These are phyloP conservation scores for Fraxinus dipetala DNA, from an alignment of 305 asterid species.

Conservation along the genomic window DNA sequence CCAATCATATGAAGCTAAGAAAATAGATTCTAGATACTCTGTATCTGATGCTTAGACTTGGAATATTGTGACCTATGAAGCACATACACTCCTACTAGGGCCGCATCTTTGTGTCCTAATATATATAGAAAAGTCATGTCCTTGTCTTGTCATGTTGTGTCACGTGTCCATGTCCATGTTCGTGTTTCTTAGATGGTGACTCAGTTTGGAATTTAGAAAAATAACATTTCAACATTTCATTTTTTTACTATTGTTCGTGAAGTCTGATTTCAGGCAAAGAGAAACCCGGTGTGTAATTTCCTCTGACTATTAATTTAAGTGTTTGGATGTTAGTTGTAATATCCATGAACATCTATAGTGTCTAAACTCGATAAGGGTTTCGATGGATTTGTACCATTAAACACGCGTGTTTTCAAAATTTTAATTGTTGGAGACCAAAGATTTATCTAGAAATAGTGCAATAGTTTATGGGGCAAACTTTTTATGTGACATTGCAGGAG, in stretches of 20 bases:
- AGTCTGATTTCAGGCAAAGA: background rate
- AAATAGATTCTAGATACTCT: background rate
- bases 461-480: constrained; percentile 7
- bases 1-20: background rate
- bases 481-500: constrained; percentile 53
- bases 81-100: background rate
- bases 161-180: background rate
- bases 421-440: background rate
- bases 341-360: background rate
- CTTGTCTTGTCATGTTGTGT: background rate
- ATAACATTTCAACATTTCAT: background rate
- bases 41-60: background rate
- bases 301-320: background rate
- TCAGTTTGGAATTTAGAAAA: background rate
- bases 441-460: background rate
- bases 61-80: background rate
- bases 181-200: background rate
- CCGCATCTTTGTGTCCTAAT: background rate
- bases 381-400: background rate
- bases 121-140: background rate
- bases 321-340: background rate
- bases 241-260: background rate
- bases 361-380: background rate
- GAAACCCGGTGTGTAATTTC: background rate
- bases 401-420: background rate